Base-by-base conservation (phyloP, 352 stramenopile species). In the Blastocystis sp. region DNA sequence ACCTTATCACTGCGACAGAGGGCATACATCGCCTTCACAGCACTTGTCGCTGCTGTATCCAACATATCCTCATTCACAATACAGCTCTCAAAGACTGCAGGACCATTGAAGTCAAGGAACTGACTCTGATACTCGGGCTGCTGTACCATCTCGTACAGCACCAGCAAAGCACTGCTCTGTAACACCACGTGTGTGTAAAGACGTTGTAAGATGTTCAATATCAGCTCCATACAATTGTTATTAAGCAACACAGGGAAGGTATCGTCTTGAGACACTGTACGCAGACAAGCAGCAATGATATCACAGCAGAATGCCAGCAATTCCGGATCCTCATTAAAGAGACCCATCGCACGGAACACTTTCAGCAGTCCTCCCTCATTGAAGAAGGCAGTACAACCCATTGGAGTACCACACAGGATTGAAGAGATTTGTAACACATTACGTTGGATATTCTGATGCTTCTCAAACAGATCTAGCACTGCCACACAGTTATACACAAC, bases 381-480 rank as follows among this genome's bases (percentile, higher is more conserved):
- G 73, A 84, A 84, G 73, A 84, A 84, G 33, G 53, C n/a, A 35
- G 73, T 84, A 57, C 73, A 84, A 37, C 73, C 73, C 73, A 84
- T 84, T 27, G 73, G 73, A 0, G 53, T 68, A 57, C 53, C 73
- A 57, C 73, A 84, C 48, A 84, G 73, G 0, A 68, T 35, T 1
- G 73, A 53, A 19, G 24, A 37, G 3, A 68, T 56, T 19, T 68
- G 48, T 35, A 84, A 33, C 73, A 84, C 73, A 1, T 27, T 60
- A 4, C 33, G 48, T 51, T 84, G 73, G 7, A 84, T 57, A 13
- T 37, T 56, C 48, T 69, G 53, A 35, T 84, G 27, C 22, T 66
- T n/a, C 30, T 53, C 73, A 40, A 64, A 84, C 33, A 17, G 48
- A n/a, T 40, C 53, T 15, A 84, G 51, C 73, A 84, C 73, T 2